A percentile compares a stretch with the other conserved stretches of the same genome.
phyloP scores from a whole-genome alignment of 1,284 basidiomycete species.

The Ustilago tritici region DNA sequence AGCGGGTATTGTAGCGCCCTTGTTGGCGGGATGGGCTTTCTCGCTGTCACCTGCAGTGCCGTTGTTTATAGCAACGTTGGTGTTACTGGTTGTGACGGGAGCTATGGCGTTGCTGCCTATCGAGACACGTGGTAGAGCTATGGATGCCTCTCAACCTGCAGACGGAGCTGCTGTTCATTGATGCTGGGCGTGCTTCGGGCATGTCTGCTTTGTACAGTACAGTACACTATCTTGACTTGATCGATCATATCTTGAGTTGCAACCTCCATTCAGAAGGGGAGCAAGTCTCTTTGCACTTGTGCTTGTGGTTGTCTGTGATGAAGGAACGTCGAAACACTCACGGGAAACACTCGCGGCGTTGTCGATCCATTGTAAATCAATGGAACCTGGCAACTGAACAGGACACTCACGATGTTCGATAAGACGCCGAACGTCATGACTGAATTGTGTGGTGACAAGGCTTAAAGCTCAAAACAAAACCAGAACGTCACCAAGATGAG shows the following conservation, averaged over 20 bases:
- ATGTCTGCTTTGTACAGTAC: constrained; percentile 2
- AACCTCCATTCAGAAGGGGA: too few relatives aligned
- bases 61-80: constrained; percentile 35
- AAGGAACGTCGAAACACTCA: too few relatives aligned
- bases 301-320: too few relatives aligned
- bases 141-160: constrained; percentile 7
- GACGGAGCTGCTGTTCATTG: background rate
- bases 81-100: constrained; percentile 34
- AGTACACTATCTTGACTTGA: background rate
- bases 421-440: too few relatives aligned
- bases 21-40: constrained; percentile 58
- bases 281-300: too few relatives aligned
- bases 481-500: background rate
- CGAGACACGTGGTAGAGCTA: constrained; percentile 43
- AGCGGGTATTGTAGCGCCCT: constrained; percentile 64
- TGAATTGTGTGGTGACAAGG: too few relatives aligned
- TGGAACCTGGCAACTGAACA: too few relatives aligned
- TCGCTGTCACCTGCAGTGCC: constrained; percentile 38
- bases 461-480: too few relatives aligned
- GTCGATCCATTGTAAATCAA: too few relatives aligned
- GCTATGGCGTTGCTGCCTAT: constrained; percentile 50
- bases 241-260: background rate
- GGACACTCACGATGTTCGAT: too few relatives aligned
- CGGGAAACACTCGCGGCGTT: too few relatives aligned
- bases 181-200: background rate